Evolutionary conservation across 306 rosid genomes (phyloP).

Genomic region (Prunus armeniaca): DNA sequence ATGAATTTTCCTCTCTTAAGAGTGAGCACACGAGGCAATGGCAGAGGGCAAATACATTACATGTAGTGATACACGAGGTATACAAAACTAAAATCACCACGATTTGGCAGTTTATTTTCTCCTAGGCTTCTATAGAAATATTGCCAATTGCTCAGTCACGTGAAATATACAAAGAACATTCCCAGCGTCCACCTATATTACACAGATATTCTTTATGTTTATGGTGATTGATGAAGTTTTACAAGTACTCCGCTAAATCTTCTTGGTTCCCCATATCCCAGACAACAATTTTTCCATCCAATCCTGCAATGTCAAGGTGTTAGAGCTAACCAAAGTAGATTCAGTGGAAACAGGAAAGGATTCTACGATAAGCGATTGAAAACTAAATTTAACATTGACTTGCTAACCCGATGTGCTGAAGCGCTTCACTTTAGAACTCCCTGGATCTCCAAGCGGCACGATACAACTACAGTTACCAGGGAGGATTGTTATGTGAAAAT

Average conservation of each 20-base stretch:
- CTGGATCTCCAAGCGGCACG: slow-evolving; percentile 50
- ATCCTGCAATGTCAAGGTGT: slow-evolving; percentile 43
- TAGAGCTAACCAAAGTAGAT: slow-evolving; percentile 8
- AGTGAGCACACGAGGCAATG: not conserved
- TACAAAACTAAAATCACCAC: slow-evolving; percentile 14
- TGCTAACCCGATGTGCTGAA: slow-evolving; percentile 96
- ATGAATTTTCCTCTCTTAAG: not conserved
- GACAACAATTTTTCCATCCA: slow-evolving; percentile 80
- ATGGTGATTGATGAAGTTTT: not conserved
- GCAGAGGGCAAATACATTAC: not conserved
- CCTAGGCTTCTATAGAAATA: slow-evolving; percentile 15
- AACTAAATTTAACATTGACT: not conserved
- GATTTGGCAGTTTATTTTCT: slow-evolving; percentile 2
- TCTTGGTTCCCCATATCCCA: slow-evolving; percentile 89
- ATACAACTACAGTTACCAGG: slow-evolving; percentile 61
- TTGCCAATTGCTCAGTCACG: slow-evolving; percentile 19
- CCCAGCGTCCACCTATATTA: not conserved
- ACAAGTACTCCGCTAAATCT: slow-evolving; percentile 55
- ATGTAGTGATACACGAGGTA: slow-evolving; percentile 5
- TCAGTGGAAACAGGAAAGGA: not conserved
- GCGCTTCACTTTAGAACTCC: slow-evolving; percentile 45
- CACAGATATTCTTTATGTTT: slow-evolving; percentile 3
- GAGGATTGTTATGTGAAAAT: slow-evolving; percentile 24
- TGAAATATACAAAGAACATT: slow-evolving; percentile 24
- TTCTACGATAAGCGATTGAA: not conserved